Evolutionary conservation across 352 stramenopile genomes (phyloP).

Genomic region (Phytopythium cucurbitacearum): DNA sequence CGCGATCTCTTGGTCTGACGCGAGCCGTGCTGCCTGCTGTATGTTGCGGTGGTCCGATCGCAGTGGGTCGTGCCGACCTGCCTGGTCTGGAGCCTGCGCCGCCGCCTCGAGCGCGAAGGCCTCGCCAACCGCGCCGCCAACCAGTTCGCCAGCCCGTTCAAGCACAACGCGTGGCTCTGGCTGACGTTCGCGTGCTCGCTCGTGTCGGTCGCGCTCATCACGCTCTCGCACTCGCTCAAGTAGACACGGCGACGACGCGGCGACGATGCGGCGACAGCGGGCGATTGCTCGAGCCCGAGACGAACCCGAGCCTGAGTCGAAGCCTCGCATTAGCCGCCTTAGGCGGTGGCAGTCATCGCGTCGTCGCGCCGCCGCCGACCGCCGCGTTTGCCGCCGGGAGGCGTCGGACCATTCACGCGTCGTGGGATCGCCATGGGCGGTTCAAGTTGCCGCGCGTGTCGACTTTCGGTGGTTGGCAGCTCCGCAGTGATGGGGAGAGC

Average conservation of each 20-base stretch:
- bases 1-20: too few relatives aligned
- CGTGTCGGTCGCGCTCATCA: slow-evolving; percentile 67
- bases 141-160: slow-evolving; percentile 75
- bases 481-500: too few relatives aligned
- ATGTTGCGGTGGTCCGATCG: slow-evolving; percentile 10
- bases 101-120: slow-evolving; percentile 36
- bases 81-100: slow-evolving; percentile 70
- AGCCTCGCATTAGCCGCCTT: too few relatives aligned
- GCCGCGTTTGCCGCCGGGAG: too few relatives aligned
- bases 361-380: too few relatives aligned
- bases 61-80: slow-evolving; percentile 82
- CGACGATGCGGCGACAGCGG: neutral
- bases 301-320: too few relatives aligned
- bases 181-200: slow-evolving; percentile 57
- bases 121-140: slow-evolving; percentile 28
- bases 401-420: too few relatives aligned
- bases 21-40: neutral
- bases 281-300: too few relatives aligned
- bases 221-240: slow-evolving; percentile 52
- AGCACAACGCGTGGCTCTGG: slow-evolving; percentile 61
- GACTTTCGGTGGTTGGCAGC: too few relatives aligned
- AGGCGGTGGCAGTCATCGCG: too few relatives aligned
- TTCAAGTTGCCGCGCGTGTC: too few relatives aligned
- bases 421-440: too few relatives aligned
- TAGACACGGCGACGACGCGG: slow-evolving; percentile 5